phyloP scores from a whole-genome alignment of 352 stramenopile species.

The Phytophthora citricola region DNA sequence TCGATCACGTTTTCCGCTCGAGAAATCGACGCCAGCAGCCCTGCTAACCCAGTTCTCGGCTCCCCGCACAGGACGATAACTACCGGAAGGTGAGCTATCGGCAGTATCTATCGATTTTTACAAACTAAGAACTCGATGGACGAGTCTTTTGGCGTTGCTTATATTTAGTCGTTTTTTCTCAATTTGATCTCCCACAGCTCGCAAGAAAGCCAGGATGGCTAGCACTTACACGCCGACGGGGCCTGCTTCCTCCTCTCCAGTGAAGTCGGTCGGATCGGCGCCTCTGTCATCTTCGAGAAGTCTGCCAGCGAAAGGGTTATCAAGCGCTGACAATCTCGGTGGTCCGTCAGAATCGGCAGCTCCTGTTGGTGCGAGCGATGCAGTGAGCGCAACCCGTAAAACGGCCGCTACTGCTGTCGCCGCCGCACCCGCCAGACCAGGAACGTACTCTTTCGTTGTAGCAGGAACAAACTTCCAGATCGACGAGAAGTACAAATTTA shows the following conservation, averaged over 20 bases:
- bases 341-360: slow-evolving; percentile 21
- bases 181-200: slow-evolving; percentile 12
- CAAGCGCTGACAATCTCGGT: slow-evolving; percentile 6
- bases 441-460: slow-evolving; percentile 83
- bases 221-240: slow-evolving; percentile 30
- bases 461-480: slow-evolving; percentile 93
- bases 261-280: slow-evolving; percentile 33
- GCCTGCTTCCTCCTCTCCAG: slow-evolving; percentile 29
- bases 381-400: slow-evolving; percentile 18
- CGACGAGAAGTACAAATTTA: slow-evolving; percentile 94
- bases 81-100: slow-evolving; percentile 8
- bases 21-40: slow-evolving; percentile 5
- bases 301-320: slow-evolving; percentile 20
- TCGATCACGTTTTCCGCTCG: not conserved
- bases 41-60: too few species aligned
- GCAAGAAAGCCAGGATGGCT: slow-evolving; percentile 29
- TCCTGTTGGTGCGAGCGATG: slow-evolving; percentile 19
- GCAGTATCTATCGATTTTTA: not conserved
- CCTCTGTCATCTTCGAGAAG: slow-evolving; percentile 15
- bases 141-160: slow-evolving; percentile 20
- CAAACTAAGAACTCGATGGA: slow-evolving; percentile 27
- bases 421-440: slow-evolving; percentile 41
- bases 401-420: slow-evolving; percentile 13
- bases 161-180: slow-evolving; percentile 29
- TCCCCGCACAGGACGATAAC: not conserved